A percentile compares a stretch with the other conserved stretches of the same genome.
Conservation (phyloP, 371 early-diverging fungal species). For the Mortierella sp. region DNA sequence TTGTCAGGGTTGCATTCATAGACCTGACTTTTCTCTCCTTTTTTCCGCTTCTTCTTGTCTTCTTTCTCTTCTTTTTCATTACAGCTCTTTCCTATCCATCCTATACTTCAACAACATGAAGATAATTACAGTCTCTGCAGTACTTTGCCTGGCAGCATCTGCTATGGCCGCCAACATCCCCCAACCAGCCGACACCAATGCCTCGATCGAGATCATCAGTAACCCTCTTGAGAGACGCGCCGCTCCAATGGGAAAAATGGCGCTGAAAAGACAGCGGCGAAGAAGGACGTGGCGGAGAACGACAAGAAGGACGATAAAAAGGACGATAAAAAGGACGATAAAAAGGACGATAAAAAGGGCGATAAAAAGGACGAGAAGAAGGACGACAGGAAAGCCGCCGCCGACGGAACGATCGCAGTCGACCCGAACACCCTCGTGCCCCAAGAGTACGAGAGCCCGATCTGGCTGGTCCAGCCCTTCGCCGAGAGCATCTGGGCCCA, state of each 20-base stretch:
- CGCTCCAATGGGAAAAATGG: not conserved
- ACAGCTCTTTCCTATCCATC: not conserved
- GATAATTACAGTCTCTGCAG: constrained; percentile 7
- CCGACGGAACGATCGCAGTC: not conserved
- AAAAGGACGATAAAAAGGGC: not conserved
- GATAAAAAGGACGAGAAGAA: constrained; percentile 2
- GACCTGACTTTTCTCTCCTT: not conserved
- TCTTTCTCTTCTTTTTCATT: not conserved
- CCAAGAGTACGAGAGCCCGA: constrained; percentile 14
- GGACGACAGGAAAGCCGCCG: not conserved
- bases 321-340: not conserved
- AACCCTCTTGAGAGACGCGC: not conserved
- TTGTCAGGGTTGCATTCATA: not conserved
- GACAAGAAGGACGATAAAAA: constrained; percentile 7
- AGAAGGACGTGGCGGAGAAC: not conserved
- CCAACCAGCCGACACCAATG: not conserved
- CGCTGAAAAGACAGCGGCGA: not conserved
- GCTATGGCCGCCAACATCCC: constrained; percentile 12
- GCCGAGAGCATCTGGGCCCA: constrained; percentile 47
- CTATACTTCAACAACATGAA: constrained; percentile 12
- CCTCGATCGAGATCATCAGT: not conserved
- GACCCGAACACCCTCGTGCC: not conserved
- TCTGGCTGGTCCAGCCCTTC: constrained; percentile 52
- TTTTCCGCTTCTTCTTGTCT: not conserved
- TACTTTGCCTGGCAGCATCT: constrained; percentile 15